These are phyloP conservation scores for Glycine tomentella DNA, from an alignment of 306 rosid species.

Conservation along the genomic window DNA sequence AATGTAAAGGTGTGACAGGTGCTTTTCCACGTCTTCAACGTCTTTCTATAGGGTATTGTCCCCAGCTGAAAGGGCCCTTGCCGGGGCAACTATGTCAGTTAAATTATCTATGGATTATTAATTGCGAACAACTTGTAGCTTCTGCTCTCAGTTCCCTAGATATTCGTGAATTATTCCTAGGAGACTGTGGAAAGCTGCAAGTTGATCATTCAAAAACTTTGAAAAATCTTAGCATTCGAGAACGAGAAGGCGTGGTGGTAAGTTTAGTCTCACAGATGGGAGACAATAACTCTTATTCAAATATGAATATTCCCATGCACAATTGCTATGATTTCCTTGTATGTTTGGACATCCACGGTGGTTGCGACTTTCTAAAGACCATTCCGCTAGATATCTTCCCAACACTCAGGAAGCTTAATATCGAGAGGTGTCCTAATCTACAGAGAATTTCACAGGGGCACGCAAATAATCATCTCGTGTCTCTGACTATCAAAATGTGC, in stretches of 20 bases:
- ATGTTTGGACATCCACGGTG: rapidly evolving
- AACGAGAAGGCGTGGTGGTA: too few species aligned
- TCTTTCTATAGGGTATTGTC: neutral
- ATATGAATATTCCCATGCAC: neutral
- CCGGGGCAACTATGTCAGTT: neutral
- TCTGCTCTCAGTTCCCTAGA: neutral
- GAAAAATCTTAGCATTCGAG: neutral
- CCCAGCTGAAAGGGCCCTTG: neutral
- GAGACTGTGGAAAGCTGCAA: neutral
- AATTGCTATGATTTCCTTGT: neutral
- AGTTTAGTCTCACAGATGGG: too few species aligned
- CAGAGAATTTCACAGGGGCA: neutral
- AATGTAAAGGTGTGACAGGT: neutral
- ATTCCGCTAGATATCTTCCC: neutral
- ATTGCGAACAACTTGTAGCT: neutral
- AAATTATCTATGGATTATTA: rapidly evolving
- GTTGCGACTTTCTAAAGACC: neutral
- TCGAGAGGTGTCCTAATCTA: neutral
- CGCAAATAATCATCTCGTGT: neutral
- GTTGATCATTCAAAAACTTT: neutral
- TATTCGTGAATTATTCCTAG: neutral
- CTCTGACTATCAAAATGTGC: rapidly evolving
- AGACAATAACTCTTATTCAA: neutral
- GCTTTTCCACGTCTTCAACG: neutral
- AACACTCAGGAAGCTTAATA: rapidly evolving